Conservation (phyloP, 495 filamentous ascomycete genomes). For the Tuber brumale region DNA sequence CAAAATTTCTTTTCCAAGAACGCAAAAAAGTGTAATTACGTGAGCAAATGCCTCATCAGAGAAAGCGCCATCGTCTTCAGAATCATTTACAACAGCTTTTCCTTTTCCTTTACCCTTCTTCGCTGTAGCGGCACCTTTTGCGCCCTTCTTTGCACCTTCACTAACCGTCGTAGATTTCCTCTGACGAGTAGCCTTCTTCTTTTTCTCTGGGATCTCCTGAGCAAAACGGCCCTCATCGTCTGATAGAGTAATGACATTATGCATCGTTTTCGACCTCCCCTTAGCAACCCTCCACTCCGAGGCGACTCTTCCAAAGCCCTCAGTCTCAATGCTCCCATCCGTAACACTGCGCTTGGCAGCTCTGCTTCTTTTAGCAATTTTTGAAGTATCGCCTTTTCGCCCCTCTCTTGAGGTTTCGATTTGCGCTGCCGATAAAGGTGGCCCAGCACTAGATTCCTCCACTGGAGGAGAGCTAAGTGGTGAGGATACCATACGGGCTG, state of each 20-base stretch:
- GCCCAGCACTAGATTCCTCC: not conserved
- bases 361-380: not conserved
- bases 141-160: conserved; percentile 16
- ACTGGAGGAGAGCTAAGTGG: not conserved
- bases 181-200: not conserved
- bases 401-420: conserved; percentile 8
- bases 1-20: not conserved
- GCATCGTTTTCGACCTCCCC: conserved; percentile 26
- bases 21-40: not conserved
- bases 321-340: not conserved
- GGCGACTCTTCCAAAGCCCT: conserved; percentile 20
- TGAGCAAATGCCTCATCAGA: not conserved
- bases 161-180: conserved; percentile 8
- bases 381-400: conserved; percentile 13
- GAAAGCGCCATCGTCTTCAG: not conserved
- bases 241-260: conserved; percentile 12
- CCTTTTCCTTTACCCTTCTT: conserved; percentile 5
- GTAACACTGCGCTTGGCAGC: conserved; percentile 1
- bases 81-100: conserved; percentile 1
- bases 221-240: conserved; percentile 19
- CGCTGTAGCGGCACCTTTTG: conserved; percentile 13
- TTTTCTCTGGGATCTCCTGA: conserved; percentile 7
- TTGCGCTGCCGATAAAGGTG: conserved; percentile 5
- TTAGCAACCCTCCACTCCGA: conserved; percentile 35
- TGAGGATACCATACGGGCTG: not conserved